These are phyloP conservation scores for Begonia fuchsioides DNA, from an alignment of 306 rosid species.

Conservation along the genomic window DNA sequence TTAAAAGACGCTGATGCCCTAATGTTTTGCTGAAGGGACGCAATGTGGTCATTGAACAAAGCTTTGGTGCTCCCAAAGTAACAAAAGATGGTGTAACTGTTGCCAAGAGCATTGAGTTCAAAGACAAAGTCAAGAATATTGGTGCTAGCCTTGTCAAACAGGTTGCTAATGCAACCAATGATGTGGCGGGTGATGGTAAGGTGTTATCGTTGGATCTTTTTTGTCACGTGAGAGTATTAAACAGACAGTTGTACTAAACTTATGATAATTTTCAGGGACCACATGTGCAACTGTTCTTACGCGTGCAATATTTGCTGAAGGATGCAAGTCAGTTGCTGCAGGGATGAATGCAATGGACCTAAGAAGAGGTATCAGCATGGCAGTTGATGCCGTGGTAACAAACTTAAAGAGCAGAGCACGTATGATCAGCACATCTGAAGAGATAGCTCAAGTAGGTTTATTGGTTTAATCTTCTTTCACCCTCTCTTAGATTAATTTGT, in stretches of 20 bases:
- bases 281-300: constrained; percentile 51
- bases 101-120: constrained; percentile 41
- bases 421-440: constrained; percentile 44
- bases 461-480: neutral
- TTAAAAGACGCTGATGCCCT: neutral
- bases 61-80: constrained; percentile 45
- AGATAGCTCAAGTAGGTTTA: constrained; percentile 33
- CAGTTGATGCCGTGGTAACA: constrained; percentile 41
- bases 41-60: constrained; percentile 36
- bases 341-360: constrained; percentile 45
- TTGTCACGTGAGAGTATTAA: neutral
- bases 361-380: constrained; percentile 40
- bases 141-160: constrained; percentile 45
- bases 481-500: neutral
- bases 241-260: neutral
- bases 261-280: constrained; percentile 23
- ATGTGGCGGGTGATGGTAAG: constrained; percentile 44
- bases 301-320: constrained; percentile 40
- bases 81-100: constrained; percentile 47
- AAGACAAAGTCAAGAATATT: constrained; percentile 31
- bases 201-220: neutral
- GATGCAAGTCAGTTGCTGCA: constrained; percentile 49
- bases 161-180: constrained; percentile 48
- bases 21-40: constrained; percentile 24
- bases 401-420: constrained; percentile 37